These are phyloP conservation scores for Cladophialophora chaetospira DNA, from an alignment of 2,329 filamentous ascomycete genomes.

Conservation along the genomic window DNA sequence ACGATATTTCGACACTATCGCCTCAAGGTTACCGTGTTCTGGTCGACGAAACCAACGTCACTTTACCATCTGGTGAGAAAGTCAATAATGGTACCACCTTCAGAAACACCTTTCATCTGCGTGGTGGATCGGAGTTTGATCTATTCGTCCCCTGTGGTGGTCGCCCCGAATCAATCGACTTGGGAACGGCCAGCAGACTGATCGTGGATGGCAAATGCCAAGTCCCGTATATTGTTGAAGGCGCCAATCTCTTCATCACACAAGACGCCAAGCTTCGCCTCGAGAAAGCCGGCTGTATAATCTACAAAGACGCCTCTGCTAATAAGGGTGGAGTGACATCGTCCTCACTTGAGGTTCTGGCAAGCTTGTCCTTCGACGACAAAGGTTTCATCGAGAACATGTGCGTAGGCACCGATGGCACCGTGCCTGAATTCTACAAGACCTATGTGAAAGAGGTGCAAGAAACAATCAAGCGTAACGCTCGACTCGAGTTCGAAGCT, in stretches of 20 bases:
- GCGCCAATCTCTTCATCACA: constrained; percentile 97
- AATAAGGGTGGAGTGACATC: constrained; percentile 99
- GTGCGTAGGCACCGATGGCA: constrained; percentile 78
- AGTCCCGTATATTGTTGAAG: constrained; percentile 95
- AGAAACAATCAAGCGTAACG: constrained; percentile 86
- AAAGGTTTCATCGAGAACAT: constrained; percentile 86
- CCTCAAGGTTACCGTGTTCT: constrained; percentile 86
- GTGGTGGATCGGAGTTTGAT: constrained; percentile 74
- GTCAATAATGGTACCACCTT: constrained; percentile 91
- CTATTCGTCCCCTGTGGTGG: constrained; percentile 95
- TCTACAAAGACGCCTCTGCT: constrained; percentile 97
- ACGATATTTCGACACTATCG: constrained; percentile 82
- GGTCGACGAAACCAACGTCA: constrained; percentile 86
- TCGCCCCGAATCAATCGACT: constrained; percentile 92
- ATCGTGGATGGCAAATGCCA: constrained; percentile 85
- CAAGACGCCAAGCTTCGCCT: constrained; percentile 95
- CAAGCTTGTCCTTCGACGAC: constrained; percentile 92
- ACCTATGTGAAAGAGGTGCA: constrained; percentile 92
- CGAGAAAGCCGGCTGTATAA: constrained; percentile 88
- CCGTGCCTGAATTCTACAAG: constrained; percentile 86
- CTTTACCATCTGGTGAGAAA: constrained; percentile 81
- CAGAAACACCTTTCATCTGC: constrained; percentile 96
- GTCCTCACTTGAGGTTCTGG: constrained; percentile 92
- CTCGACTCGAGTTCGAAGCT: constrained; percentile 91
- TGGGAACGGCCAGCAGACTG: constrained; percentile 80